Conservation (phyloP, 169 alveolate genomes). For the Sarcocystis neurona region DNA sequence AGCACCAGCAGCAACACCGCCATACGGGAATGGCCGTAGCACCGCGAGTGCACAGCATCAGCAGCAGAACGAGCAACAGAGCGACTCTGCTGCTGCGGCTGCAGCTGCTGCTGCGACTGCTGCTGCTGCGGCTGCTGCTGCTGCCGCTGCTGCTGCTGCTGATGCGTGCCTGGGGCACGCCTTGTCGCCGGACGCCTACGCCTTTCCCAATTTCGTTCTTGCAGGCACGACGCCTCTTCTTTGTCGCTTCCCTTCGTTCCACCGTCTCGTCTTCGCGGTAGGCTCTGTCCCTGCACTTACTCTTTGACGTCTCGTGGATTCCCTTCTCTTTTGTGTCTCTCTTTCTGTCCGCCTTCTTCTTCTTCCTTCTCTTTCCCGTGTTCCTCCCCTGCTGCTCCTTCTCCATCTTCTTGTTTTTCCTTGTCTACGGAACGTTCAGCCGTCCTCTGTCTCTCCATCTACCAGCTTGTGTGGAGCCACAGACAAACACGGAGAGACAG, state of each 20-base stretch:
- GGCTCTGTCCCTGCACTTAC: neutral
- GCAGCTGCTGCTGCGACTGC: neutral
- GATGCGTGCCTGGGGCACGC: constrained; percentile 1
- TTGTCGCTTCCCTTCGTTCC: neutral
- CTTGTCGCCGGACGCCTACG: neutral
- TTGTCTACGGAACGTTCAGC: neutral
- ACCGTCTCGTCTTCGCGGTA: neutral
- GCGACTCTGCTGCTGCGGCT: neutral
- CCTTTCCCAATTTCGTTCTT: constrained; percentile 26
- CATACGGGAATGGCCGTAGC: neutral
- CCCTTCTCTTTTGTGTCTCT: neutral
- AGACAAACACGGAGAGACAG: no score
- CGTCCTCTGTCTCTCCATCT: neutral
- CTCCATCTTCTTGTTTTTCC: neutral
- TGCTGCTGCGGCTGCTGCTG: no score
- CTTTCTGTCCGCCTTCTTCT: neutral
- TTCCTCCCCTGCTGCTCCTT: neutral
- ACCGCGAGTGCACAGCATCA: neutral
- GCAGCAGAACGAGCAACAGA: neutral
- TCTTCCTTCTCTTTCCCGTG: neutral
- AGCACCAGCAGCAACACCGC: neutral
- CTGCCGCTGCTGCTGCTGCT: no score
- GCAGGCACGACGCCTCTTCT: neutral
- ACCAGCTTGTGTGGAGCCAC: no score
- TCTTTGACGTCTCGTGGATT: neutral